Evolutionary conservation across 2,329 filamentous ascomycete species (phyloP), one percentile per base, ranked within the genome.

Genomic region (Talaromyces islandicus): DNA sequence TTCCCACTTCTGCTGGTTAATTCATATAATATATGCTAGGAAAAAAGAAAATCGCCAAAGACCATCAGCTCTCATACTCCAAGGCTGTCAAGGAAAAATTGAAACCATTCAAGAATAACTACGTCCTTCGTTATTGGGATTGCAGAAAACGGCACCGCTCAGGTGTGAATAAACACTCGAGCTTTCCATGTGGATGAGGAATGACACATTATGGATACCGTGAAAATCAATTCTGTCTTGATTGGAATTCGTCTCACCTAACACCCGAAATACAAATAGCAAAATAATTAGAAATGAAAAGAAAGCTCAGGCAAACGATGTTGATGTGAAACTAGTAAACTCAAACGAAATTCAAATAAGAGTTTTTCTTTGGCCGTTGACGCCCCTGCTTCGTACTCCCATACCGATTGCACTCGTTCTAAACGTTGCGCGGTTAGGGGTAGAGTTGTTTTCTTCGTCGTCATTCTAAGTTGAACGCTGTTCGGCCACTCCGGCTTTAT

Each of bases 1-100:
- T 68, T 53, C 67, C 74, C 46, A 63, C 73, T 38, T 67, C 73
- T 60, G 66, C 71, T 24, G 53, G 30, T 17, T 65, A 54, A 32
- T 7, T n/a, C 35, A 21, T 21, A 32, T 25, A 38, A 48, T 46
- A 52, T 7, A n/a, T 7, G 3, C 17, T 27, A n/a, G 7, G 4
- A 50, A 21, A 24, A 12, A 52, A 27, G 17, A 12, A 29, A 25
- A 12, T 14, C 24, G 11, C 48, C 24, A 29, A 52, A n/a, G n/a
- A n/a, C 14, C 25, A 52, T 29, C 25, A 27, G 6, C 24, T 11
- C 27, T 27, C 24, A 52, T 17, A 29, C 17, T 17, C 48, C 17
- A 25, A 24, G 19, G 43, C 17, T 43, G 17, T 21, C 7, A 19
- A n/a, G n/a, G n/a, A n/a, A n/a, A n/a, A n/a, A 6, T 43, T 6